A percentile compares a stretch with the other conserved stretches of the same genome.
Conservation (phyloP, 495 filamentous ascomycete species). For the Podospora pseudoanserina region DNA sequence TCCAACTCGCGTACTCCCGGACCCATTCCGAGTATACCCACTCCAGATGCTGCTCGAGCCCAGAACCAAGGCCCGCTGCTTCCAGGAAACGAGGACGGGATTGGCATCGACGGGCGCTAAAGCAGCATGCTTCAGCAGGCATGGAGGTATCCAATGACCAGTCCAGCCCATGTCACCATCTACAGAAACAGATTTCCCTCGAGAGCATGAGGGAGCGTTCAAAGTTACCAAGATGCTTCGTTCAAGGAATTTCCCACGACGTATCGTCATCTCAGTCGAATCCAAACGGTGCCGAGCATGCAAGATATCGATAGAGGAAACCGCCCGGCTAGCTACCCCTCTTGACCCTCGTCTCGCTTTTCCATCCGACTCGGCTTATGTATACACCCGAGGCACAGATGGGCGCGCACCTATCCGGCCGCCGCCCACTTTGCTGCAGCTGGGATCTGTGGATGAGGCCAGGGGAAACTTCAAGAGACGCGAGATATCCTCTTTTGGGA, state of each 20-base stretch:
- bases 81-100: constrained; percentile 16
- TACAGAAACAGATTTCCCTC: neutral
- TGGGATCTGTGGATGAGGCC: neutral
- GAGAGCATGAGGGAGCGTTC: too few relatives aligned
- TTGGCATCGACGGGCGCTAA: constrained; percentile 16
- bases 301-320: constrained; percentile 4
- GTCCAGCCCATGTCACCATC: neutral
- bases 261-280: constrained; percentile 1
- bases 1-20: constrained; percentile 9
- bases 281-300: neutral
- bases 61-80: constrained; percentile 20
- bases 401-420: neutral
- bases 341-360: constrained; percentile 1
- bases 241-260: neutral
- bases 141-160: neutral
- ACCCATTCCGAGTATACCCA: constrained; percentile 4
- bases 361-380: neutral
- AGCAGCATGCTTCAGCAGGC: neutral
- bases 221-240: neutral
- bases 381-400: constrained; percentile 1
- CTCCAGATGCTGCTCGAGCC: constrained; percentile 11
- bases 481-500: neutral
- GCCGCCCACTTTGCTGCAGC: neutral
- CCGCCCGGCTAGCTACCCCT: neutral
- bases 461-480: neutral